Evolutionary conservation across 1,284 basidiomycete genomes (phyloP).

Genomic region (Ceratobasidium sp.): DNA sequence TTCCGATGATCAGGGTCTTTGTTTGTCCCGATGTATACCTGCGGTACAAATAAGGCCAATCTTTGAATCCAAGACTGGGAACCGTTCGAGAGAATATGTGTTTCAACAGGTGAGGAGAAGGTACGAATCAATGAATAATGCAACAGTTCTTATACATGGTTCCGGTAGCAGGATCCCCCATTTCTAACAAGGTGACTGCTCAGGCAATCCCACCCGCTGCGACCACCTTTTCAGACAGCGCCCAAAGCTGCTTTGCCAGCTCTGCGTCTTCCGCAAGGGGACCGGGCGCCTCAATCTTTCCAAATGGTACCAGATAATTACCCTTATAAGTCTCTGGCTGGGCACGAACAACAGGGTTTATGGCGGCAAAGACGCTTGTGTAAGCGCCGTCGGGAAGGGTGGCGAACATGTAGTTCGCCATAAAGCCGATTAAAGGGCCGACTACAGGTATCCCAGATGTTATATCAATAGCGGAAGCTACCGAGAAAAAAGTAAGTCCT

Average conservation of each 20-base stretch:
- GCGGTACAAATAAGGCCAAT: too few relatives aligned
- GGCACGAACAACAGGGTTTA: constrained; percentile 52
- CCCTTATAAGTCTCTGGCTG: constrained; percentile 52
- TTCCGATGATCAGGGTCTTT: too few relatives aligned
- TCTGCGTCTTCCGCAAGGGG: constrained; percentile 41
- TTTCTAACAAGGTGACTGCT: too few relatives aligned
- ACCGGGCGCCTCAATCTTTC: constrained; percentile 40
- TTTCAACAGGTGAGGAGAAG: too few relatives aligned
- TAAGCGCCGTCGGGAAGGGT: constrained; percentile 53
- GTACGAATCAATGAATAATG: too few relatives aligned
- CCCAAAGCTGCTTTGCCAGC: constrained; percentile 48
- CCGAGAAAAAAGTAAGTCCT: background rate
- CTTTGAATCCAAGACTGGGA: too few relatives aligned
- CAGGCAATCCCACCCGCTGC: too few relatives aligned
- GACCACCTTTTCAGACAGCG: constrained; percentile 48
- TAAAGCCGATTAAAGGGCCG: background rate
- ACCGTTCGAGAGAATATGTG: too few relatives aligned
- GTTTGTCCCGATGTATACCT: too few relatives aligned
- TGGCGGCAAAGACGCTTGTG: constrained; percentile 55
- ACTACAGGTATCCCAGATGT: background rate
- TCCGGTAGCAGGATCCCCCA: too few relatives aligned
- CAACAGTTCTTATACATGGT: too few relatives aligned
- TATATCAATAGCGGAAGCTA: background rate
- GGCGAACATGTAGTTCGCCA: constrained; percentile 41
- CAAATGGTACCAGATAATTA: constrained; percentile 54